A percentile compares a stretch with the other conserved stretches of the same genome.
Evolutionary conservation across 441 rosid species (phyloP).

Genomic region (Adansonia grandidieri): DNA sequence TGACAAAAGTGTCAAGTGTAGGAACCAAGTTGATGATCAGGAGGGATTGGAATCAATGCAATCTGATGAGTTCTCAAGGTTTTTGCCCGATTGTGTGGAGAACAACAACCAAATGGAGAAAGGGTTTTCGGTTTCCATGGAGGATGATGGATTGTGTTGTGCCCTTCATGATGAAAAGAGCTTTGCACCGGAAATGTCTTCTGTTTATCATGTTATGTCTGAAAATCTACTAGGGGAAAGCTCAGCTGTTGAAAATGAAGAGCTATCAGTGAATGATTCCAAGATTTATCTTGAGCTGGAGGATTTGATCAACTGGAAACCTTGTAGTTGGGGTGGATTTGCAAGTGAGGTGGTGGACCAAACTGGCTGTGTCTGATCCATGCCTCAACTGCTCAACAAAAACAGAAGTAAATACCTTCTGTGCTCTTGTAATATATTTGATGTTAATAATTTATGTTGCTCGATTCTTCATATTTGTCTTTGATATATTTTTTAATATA

Average conservation of each 20-base stretch:
- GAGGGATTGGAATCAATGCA: constrained; percentile 38
- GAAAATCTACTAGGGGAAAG: constrained; percentile 43
- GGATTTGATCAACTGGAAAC: constrained; percentile 45
- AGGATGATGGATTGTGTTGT: constrained; percentile 26
- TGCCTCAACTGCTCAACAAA: background rate
- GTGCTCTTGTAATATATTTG: background rate
- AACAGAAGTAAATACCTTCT: background rate
- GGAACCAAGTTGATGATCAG: constrained; percentile 36
- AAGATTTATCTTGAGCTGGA: constrained; percentile 61
- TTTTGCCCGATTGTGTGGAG: constrained; percentile 26
- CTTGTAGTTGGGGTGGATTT: constrained; percentile 38
- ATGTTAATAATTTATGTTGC: no score
- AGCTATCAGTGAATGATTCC: constrained; percentile 38
- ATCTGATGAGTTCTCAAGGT: constrained; percentile 33
- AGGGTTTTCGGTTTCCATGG: constrained; percentile 26
- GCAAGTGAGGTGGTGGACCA: constrained; percentile 39
- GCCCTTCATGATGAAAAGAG: constrained; percentile 22
- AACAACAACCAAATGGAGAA: constrained; percentile 20
- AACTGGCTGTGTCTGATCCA: constrained; percentile 31
- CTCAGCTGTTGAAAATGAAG: constrained; percentile 32
- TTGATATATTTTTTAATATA: no score
- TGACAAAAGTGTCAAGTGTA: constrained; percentile 22
- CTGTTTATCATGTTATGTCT: constrained; percentile 40
- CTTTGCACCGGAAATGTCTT: constrained; percentile 25
- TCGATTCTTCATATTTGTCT: no score